These are phyloP conservation scores for Zelopaecilomyces penicillatus DNA, from an alignment of 2,329 filamentous ascomycete species.

Conservation along the genomic window DNA sequence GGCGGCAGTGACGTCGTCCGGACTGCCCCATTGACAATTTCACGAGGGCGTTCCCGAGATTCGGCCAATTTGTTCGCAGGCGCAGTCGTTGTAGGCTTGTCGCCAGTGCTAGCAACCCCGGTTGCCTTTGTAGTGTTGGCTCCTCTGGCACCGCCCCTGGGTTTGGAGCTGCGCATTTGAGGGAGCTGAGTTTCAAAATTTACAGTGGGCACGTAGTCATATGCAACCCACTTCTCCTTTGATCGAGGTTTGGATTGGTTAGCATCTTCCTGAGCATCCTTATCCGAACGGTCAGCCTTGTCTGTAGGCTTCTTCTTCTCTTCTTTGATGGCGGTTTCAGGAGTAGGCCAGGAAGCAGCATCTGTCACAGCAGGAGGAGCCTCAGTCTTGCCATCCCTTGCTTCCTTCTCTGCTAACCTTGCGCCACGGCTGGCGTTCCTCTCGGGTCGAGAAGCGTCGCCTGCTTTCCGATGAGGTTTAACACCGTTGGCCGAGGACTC, in stretches of 20 bases:
- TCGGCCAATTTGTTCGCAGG: constrained; percentile 25
- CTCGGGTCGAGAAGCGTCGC: constrained; percentile 31
- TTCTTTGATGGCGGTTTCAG: constrained; percentile 63
- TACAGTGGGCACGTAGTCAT: constrained; percentile 76
- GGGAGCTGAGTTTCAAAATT: constrained; percentile 79
- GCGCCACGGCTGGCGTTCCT: constrained; percentile 40
- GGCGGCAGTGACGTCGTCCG: constrained; percentile 29
- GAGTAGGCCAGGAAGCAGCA: constrained; percentile 80
- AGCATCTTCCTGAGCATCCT: constrained; percentile 49
- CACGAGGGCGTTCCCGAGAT: constrained; percentile 27
- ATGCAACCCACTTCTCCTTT: constrained; percentile 80
- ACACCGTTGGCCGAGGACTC: constrained; percentile 26
- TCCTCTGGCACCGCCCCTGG: constrained; percentile 40
- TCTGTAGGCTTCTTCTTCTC: constrained; percentile 67
- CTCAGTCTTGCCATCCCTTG: constrained; percentile 22
- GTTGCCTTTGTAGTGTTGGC: constrained; percentile 31
- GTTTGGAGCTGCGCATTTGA: constrained; percentile 39
- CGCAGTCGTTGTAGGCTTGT: constrained; percentile 28
- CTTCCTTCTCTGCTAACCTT: constrained; percentile 36
- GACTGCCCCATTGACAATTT: constrained; percentile 23
- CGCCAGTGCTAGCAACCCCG: constrained; percentile 24
- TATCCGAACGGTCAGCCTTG: constrained; percentile 50
- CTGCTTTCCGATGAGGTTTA: constrained; percentile 35
- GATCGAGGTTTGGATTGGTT: constrained; percentile 39
- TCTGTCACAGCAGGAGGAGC: constrained; percentile 62